Conservation (phyloP, 164 flowering plant genomes). For the Malania oleifera region DNA sequence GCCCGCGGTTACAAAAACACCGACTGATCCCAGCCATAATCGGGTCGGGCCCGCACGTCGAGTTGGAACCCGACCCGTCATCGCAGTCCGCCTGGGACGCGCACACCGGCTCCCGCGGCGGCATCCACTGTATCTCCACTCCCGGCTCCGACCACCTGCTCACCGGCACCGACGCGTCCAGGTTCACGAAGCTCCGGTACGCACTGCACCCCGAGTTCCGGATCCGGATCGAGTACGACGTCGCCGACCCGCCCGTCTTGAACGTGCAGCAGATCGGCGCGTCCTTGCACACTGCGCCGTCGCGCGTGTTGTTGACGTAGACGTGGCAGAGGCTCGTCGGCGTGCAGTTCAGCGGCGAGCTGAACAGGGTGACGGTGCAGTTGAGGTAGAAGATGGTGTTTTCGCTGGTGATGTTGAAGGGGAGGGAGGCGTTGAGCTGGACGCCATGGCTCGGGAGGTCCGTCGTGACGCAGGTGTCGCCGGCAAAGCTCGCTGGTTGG, state of each 20-base stretch:
- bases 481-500: slow-evolving; percentile 30
- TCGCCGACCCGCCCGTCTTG: slow-evolving; percentile 45
- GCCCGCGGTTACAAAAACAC: slow-evolving; percentile 41
- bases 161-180: slow-evolving; percentile 33
- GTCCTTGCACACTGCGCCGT: slow-evolving; percentile 20
- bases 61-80: slow-evolving; percentile 14
- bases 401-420: slow-evolving; percentile 54
- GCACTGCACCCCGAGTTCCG: slow-evolving; percentile 40
- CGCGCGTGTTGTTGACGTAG: slow-evolving; percentile 27
- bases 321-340: slow-evolving; percentile 41
- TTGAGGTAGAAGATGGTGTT: slow-evolving; percentile 54
- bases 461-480: slow-evolving; percentile 39
- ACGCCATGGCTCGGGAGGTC: slow-evolving; percentile 41
- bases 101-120: slow-evolving; percentile 45
- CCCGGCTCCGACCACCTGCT: slow-evolving; percentile 44
- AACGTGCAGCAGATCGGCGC: slow-evolving; percentile 42
- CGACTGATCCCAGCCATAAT: slow-evolving; percentile 19
- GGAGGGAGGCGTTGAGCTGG: slow-evolving; percentile 38
- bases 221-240: slow-evolving; percentile 33
- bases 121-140: slow-evolving; percentile 45
- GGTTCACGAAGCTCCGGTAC: slow-evolving; percentile 44
- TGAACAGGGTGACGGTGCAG: slow-evolving; percentile 28
- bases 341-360: slow-evolving; percentile 43
- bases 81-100: slow-evolving; percentile 34
- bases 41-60: slow-evolving; percentile 41